A percentile compares a stretch with the other conserved stretches of the same genome.
phyloP scores from a whole-genome alignment of 768 basidiomycete species.

The Amanita pseudoporphyria region DNA sequence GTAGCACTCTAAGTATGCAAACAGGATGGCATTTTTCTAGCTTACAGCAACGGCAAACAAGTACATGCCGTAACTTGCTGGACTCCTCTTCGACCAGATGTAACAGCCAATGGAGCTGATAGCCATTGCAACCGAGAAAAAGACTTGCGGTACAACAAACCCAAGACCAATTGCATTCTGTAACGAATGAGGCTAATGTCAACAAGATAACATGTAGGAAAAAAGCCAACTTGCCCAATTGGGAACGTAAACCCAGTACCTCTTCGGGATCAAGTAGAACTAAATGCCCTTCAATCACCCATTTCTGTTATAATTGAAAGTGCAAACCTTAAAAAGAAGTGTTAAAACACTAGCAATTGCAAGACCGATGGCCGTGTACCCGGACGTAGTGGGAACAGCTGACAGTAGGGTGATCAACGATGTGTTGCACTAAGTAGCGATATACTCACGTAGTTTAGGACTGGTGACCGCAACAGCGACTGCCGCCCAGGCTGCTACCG shows the following conservation, averaged over 20 bases:
- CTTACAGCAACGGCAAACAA: slow-evolving; percentile 44
- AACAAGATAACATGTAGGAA: neutral
- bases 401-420: neutral
- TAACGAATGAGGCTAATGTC: neutral
- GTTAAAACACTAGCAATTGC: slow-evolving; percentile 33
- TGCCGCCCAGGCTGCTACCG: slow-evolving; percentile 47
- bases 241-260: slow-evolving; percentile 39
- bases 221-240: slow-evolving; percentile 31
- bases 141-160: slow-evolving; percentile 43
- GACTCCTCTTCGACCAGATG: slow-evolving; percentile 38
- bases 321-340: slow-evolving; percentile 30
- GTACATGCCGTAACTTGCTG: slow-evolving; percentile 41
- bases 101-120: slow-evolving; percentile 37
- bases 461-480: slow-evolving; percentile 42
- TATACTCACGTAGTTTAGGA: slow-evolving; percentile 34
- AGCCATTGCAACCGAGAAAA: slow-evolving; percentile 44
- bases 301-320: neutral
- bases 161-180: slow-evolving; percentile 42
- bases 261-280: slow-evolving; percentile 30
- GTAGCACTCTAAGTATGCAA: neutral
- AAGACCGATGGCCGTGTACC: slow-evolving; percentile 48
- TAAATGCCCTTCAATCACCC: neutral
- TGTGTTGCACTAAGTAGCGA: neutral
- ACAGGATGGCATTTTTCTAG: neutral
- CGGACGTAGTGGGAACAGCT: slow-evolving; percentile 46